Conservation (phyloP, 345 rosid species). For the Ceriops tagal region DNA sequence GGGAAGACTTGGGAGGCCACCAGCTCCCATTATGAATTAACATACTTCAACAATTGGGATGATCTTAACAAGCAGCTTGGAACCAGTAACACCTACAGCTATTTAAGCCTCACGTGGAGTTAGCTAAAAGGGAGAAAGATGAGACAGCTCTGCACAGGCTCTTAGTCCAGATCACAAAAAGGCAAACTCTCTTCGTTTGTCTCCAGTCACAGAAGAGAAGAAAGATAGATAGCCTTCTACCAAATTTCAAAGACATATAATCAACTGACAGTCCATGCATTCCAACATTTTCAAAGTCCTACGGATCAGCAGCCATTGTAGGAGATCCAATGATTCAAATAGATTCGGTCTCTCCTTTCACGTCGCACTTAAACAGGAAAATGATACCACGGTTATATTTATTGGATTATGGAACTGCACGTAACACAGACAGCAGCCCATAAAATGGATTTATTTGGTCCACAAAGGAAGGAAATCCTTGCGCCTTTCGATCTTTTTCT, state of each 20-base stretch:
- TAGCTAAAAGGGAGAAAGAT: too few relatives aligned
- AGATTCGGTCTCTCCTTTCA: constrained; percentile 11
- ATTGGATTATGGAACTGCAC: constrained; percentile 13
- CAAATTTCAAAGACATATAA: constrained; percentile 9
- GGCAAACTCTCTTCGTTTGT: constrained; percentile 9
- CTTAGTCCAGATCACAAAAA: not conserved
- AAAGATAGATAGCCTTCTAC: not conserved
- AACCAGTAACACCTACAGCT: too few relatives aligned
- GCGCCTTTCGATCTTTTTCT: constrained; percentile 95
- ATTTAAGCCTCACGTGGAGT: too few relatives aligned
- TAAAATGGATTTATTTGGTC: constrained; percentile 48
- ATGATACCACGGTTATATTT: constrained; percentile 18
- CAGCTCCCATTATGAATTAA: too few relatives aligned
- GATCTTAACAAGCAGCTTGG: not conserved
- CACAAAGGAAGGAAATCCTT: constrained; percentile 95
- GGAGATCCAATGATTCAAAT: constrained; percentile 7
- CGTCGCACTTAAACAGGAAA: constrained; percentile 15
- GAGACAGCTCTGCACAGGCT: not conserved
- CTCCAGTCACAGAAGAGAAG: constrained; percentile 9
- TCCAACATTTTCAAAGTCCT: constrained; percentile 1
- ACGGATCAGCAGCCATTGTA: constrained; percentile 6
- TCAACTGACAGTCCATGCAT: not conserved
- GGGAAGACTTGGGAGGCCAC: too few relatives aligned
- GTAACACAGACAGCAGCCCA: not conserved
- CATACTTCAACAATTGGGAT: too few relatives aligned